Conservation (phyloP, 352 stramenopile species). For the Pythium brachiatum region DNA sequence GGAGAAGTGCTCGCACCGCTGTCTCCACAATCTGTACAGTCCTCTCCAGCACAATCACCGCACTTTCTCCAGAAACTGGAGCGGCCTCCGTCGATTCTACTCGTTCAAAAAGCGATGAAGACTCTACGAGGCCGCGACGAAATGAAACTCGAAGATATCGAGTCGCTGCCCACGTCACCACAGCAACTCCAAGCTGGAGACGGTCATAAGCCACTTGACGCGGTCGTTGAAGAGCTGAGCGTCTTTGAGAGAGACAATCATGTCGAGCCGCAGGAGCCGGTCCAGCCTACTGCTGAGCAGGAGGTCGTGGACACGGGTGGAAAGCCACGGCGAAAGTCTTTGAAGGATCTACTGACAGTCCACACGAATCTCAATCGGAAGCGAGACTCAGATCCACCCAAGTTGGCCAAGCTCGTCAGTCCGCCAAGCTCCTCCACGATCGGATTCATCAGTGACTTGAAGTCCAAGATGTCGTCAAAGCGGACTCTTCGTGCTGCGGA, state of each 20-base stretch:
- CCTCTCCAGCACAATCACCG: slow-evolving; percentile 8
- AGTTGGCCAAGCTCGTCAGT: background rate
- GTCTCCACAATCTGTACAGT: background rate
- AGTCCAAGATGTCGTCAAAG: slow-evolving; percentile 10
- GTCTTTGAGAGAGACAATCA: background rate
- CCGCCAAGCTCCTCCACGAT: slow-evolving; percentile 7
- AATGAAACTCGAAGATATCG: slow-evolving; percentile 32
- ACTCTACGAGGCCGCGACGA: background rate
- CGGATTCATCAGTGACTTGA: slow-evolving; percentile 19
- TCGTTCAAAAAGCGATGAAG: slow-evolving; percentile 20
- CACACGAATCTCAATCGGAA: background rate
- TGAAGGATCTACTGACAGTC: background rate
- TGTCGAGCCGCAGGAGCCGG: background rate
- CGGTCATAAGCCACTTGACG: background rate
- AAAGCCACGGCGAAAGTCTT: background rate
- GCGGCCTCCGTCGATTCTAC: slow-evolving; percentile 24
- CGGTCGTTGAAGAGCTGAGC: background rate
- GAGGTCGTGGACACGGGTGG: slow-evolving; percentile 1
- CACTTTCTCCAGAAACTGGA: slow-evolving; percentile 27
- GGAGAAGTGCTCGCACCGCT: background rate
- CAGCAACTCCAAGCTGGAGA: background rate
- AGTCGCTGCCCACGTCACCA: slow-evolving; percentile 24
- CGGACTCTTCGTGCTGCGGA: background rate
- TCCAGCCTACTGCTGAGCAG: too few species aligned
- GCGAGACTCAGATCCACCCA: background rate